Evolutionary conservation across 2,329 filamentous ascomycete genomes (phyloP).

Genomic region (Botrytis fragariae): DNA sequence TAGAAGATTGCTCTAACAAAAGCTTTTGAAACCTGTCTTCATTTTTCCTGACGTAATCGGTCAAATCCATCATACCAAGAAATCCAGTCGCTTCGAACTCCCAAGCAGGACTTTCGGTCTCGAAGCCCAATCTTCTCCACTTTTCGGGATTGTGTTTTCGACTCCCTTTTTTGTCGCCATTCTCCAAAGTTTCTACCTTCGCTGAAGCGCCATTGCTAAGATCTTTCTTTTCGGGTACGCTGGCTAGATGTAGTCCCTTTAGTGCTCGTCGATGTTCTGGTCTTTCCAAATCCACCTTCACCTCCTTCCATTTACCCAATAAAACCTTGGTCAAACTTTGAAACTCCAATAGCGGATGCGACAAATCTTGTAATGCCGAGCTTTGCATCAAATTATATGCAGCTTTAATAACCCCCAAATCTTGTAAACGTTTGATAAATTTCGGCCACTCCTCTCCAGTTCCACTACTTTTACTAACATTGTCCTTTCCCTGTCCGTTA

Average conservation of each 20-base stretch:
- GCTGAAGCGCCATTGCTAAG: conserved; percentile 35
- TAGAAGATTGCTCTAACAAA: conserved; percentile 81
- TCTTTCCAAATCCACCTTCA: conserved; percentile 79
- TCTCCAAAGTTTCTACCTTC: conserved; percentile 39
- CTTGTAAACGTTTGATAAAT: conserved; percentile 90
- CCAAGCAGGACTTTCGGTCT: conserved; percentile 78
- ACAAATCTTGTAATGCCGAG: conserved; percentile 84
- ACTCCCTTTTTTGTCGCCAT: conserved; percentile 54
- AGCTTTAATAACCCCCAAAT: conserved; percentile 86
- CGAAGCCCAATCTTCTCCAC: conserved; percentile 89
- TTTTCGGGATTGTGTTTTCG: conserved; percentile 82
- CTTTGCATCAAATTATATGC: conserved; percentile 95
- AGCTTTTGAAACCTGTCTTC: conserved; percentile 92
- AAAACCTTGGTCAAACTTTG: conserved; percentile 87
- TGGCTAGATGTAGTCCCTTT: conserved; percentile 73
- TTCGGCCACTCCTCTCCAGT: conserved; percentile 80
- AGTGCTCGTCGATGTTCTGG: conserved; percentile 85
- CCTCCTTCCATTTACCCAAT: conserved; percentile 82
- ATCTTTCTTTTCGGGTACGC: conserved; percentile 62
- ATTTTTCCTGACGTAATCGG: conserved; percentile 88
- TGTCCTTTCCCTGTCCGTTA: conserved; percentile 38
- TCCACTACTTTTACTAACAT: conserved; percentile 38
- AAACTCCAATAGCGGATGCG: conserved; percentile 87
- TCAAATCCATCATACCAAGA: conserved; percentile 94
- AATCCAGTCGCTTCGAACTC: conserved; percentile 88